Evolutionary conservation across 2,329 filamentous ascomycete genomes (phyloP).

Genomic region (Exophiala oligosperma): DNA sequence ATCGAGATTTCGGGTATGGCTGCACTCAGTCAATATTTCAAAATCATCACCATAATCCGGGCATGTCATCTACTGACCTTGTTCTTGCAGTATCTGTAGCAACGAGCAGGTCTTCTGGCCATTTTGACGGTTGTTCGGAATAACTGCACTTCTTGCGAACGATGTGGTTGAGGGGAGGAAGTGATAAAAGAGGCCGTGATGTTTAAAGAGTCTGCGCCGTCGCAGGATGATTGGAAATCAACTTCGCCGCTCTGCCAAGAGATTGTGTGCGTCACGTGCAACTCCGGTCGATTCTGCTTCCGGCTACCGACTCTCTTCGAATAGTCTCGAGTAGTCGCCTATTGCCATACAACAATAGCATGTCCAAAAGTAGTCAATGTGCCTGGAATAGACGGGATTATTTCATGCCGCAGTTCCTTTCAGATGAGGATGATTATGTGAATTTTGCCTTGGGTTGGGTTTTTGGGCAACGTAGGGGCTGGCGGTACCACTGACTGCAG

Average conservation of each 20-base stretch:
- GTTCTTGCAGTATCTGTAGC: slow-evolving; percentile 99
- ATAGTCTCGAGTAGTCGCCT: too few relatives aligned
- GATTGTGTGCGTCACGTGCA: not conserved
- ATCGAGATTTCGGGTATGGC: slow-evolving; percentile 99
- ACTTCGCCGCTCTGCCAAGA: not conserved
- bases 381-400: too few relatives aligned
- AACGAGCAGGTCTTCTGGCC: slow-evolving; percentile 98
- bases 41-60: not conserved
- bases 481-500: too few relatives aligned
- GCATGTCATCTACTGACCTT: slow-evolving; percentile 48
- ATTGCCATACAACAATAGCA: too few relatives aligned
- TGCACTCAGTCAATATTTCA: slow-evolving; percentile 6
- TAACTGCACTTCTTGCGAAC: slow-evolving; percentile 50
- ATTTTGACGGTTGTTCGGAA: slow-evolving; percentile 71
- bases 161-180: slow-evolving; percentile 32
- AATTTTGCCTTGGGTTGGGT: too few relatives aligned
- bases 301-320: too few relatives aligned
- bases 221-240: slow-evolving; percentile 5
- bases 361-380: too few relatives aligned
- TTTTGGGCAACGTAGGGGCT: too few relatives aligned
- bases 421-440: too few relatives aligned
- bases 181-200: slow-evolving; percentile 12
- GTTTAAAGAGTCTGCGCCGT: not conserved
- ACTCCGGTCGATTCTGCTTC: too few relatives aligned
- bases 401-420: too few relatives aligned